Conservation (phyloP, 2,329 filamentous ascomycete species). For the Byssothecium circinans region DNA sequence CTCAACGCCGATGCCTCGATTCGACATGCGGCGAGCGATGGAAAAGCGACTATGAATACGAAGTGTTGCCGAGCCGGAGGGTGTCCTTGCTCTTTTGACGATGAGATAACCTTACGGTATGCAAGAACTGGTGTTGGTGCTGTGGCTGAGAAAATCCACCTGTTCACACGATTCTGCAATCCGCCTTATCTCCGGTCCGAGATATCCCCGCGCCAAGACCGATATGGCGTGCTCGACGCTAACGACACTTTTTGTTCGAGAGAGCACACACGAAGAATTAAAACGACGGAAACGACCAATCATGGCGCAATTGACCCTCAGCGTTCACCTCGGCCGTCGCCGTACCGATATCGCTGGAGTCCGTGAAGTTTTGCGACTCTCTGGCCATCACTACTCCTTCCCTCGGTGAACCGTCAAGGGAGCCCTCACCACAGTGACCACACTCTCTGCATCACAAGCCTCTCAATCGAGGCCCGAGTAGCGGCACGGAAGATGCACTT, state of each 20-base stretch:
- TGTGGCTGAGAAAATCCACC: no score
- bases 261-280: slow-evolving; percentile 22
- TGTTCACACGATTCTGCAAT: no score
- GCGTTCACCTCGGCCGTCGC: slow-evolving; percentile 26
- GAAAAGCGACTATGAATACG: no score
- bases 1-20: no score
- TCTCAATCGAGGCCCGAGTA: slow-evolving; percentile 13
- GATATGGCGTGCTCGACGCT: slow-evolving; percentile 27
- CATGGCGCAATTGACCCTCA: slow-evolving; percentile 19
- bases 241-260: slow-evolving; percentile 29
- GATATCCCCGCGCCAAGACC: not conserved
- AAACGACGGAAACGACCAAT: slow-evolving; percentile 27
- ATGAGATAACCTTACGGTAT: no score
- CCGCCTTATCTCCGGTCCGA: not conserved
- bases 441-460: slow-evolving; percentile 1
- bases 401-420: slow-evolving; percentile 19
- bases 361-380: slow-evolving; percentile 19
- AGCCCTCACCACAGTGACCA: slow-evolving; percentile 5
- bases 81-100: no score
- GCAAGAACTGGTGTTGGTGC: no score
- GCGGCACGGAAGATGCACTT: slow-evolving; percentile 34
- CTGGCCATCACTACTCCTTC: slow-evolving; percentile 17
- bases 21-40: no score
- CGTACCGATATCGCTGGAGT: slow-evolving; percentile 33
- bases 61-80: no score